phyloP scores from a whole-genome alignment of 1,284 basidiomycete species.

The Ganoderma multipileum region DNA sequence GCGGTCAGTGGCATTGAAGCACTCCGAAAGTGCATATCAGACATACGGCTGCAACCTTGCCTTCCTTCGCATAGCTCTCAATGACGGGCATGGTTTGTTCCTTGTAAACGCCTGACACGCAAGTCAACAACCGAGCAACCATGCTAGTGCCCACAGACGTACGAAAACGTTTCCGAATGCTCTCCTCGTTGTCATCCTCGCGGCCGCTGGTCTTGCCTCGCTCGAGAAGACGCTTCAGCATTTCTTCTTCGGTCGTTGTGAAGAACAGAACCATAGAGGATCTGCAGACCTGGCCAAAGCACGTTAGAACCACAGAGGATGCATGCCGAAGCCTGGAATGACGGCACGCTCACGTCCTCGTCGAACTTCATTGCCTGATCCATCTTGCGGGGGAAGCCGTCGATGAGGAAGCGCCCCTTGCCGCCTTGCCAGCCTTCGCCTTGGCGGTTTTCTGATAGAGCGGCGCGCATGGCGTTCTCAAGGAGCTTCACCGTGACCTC shows the following conservation, averaged over 20 bases:
- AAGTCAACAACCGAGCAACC: constrained; percentile 5
- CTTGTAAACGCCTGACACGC: constrained; percentile 79
- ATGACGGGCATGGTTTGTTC: constrained; percentile 98
- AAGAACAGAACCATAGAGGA: constrained; percentile 89
- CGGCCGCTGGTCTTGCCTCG: constrained; percentile 94
- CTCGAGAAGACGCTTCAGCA: constrained; percentile 87
- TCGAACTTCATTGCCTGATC: constrained; percentile 97
- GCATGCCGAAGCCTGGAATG: background rate
- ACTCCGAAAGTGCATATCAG: constrained; percentile 4
- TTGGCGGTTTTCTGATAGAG: constrained; percentile 53
- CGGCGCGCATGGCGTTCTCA: constrained; percentile 88
- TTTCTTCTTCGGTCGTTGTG: constrained; percentile 88
- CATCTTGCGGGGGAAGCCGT: constrained; percentile 99
- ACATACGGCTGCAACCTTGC: constrained; percentile 84
- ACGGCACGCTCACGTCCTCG: constrained; percentile 65
- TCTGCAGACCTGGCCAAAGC: constrained; percentile 68
- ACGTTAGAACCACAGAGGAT: constrained; percentile 14
- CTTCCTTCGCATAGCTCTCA: constrained; percentile 75
- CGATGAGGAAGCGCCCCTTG: constrained; percentile 90
- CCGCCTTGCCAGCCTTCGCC: constrained; percentile 76
- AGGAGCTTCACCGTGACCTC: constrained; percentile 97
- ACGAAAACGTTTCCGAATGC: constrained; percentile 97
- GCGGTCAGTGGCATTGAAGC: constrained; percentile 8
- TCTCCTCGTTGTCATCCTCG: constrained; percentile 96
- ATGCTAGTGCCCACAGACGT: constrained; percentile 40